phyloP scores from a whole-genome alignment of 1,284 basidiomycete genomes.

The Afroboletus lepidellus region DNA sequence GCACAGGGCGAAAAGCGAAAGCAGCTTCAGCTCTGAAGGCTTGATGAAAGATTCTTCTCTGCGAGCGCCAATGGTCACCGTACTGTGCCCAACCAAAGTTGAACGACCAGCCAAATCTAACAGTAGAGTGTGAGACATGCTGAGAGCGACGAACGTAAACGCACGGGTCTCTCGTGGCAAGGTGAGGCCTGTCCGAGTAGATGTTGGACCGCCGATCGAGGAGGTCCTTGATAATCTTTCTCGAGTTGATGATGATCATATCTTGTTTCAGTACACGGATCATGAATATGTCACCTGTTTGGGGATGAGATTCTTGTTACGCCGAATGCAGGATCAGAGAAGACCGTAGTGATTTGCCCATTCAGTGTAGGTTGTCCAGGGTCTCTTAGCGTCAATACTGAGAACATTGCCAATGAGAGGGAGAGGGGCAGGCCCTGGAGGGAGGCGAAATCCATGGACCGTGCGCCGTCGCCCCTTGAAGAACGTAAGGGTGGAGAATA shows the following conservation, averaged over 20 bases:
- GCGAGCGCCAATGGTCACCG: conserved; percentile 22
- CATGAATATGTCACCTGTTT: conserved; percentile 24
- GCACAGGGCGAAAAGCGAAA: conserved; percentile 17
- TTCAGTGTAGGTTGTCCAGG: too few relatives aligned
- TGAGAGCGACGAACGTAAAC: not conserved
- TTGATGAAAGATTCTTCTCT: conserved; percentile 30
- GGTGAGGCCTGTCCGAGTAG: conserved; percentile 29
- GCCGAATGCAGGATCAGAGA: not conserved
- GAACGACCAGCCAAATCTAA: too few relatives aligned
- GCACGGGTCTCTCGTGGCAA: conserved; percentile 26
- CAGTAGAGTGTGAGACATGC: too few relatives aligned
- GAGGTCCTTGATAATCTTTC: conserved; percentile 24
- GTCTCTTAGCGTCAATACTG: conserved; percentile 18
- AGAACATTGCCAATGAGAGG: conserved; percentile 25
- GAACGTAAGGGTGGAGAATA: too few relatives aligned
- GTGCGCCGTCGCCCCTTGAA: conserved; percentile 8
- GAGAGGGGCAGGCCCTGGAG: conserved; percentile 23
- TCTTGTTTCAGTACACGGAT: too few relatives aligned
- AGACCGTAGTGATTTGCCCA: conserved; percentile 24
- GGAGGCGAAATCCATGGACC: conserved; percentile 9
- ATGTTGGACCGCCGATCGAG: conserved; percentile 23
- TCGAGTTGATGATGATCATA: conserved; percentile 23
- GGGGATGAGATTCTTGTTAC: not conserved
- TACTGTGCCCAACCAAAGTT: conserved; percentile 24
- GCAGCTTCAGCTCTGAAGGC: conserved; percentile 24